Percentiles rank a stretch among this genome's conserved stretches.
Conservation (phyloP, 139 green algal species). For the Chlamydomonas schloesseri region DNA sequence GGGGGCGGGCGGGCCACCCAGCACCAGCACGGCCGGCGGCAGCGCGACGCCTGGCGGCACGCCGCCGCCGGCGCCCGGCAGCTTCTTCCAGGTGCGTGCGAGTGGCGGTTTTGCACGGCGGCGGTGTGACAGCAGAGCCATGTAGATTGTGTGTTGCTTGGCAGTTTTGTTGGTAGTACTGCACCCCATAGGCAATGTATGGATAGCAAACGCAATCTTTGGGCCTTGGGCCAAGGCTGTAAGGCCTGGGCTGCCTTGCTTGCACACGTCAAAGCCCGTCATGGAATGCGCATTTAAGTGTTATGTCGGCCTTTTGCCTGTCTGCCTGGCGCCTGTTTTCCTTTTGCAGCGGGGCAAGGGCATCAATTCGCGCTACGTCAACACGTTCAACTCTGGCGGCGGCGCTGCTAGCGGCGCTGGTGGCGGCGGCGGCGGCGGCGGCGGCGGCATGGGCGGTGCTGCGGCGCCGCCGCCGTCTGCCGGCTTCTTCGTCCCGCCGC, state of each 20-base stretch:
- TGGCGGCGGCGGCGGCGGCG: background rate
- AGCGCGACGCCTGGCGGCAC: background rate
- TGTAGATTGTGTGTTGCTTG: no score
- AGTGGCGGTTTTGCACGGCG: background rate
- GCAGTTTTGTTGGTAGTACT: no score
- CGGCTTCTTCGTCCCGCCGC: conserved; percentile 17
- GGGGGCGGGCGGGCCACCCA: background rate
- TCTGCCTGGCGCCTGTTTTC: no score
- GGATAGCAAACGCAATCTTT: no score
- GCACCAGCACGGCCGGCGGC: background rate
- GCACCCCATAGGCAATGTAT: no score
- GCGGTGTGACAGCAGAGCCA: no score
- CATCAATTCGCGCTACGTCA: conserved; percentile 35
- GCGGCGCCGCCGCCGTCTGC: background rate
- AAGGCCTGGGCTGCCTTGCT: no score
- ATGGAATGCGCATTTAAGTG: no score
- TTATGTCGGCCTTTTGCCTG: no score
- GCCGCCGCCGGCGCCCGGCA: background rate
- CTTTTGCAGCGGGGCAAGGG: conserved; percentile 39
- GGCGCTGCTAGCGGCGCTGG: background rate
- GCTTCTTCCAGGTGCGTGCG: conserved; percentile 28
- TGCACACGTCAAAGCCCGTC: no score
- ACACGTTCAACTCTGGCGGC: background rate
- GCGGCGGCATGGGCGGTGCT: background rate
- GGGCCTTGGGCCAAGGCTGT: no score